Evolutionary conservation across 352 stramenopile genomes (phyloP), one percentile per base, ranked within the genome.

Genomic region (Phytophthora foliorum): DNA sequence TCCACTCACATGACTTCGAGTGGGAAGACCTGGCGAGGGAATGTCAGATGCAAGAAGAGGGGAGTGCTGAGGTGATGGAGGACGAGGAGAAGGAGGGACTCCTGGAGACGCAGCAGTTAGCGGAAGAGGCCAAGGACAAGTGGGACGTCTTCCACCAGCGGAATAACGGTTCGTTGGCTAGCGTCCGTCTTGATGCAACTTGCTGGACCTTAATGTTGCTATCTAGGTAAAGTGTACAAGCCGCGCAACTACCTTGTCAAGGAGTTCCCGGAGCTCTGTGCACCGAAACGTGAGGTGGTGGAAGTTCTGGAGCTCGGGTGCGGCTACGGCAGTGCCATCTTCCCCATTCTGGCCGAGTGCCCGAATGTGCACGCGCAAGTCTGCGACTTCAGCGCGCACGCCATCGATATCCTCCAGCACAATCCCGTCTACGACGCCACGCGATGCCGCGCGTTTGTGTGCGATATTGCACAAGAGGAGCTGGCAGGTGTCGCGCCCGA

Each of bases 241-340:
- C 81, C 87, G 21, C 87, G 87, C 45, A 93, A 93, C 56, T 95
- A 95, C 67, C 72, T 95, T 14, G 70, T 87, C 38, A 90, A 88
- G 64, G 87, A 93, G 67, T 95, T 95, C 38, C 87, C 87, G 0
- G 87, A 93, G 67, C 79, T 95, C n/a, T 60, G 51, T 32, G 29
- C 49, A 29, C 62, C 78, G 44, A 75, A 85, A 7, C 55, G 63
- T 44, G 57, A 79, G 6, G 63, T 67, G 7, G 51, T 90, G 21
- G 62, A 81, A 16, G 71, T 97, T 1, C 68, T 97, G 31, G 89
- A 97, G 63, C 77, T 96, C 13, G 89, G 90, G 27, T 96, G 90
- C 67, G 89, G 90, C 48, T 96, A 95, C 67, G 90, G 90, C 41
- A 97, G 90, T 60, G 86, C 87, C 50, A 93, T 94, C 55, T 88